These are phyloP conservation scores for Rhizopogon vesiculosus DNA, from an alignment of 768 basidiomycete species.

Conservation along the genomic window DNA sequence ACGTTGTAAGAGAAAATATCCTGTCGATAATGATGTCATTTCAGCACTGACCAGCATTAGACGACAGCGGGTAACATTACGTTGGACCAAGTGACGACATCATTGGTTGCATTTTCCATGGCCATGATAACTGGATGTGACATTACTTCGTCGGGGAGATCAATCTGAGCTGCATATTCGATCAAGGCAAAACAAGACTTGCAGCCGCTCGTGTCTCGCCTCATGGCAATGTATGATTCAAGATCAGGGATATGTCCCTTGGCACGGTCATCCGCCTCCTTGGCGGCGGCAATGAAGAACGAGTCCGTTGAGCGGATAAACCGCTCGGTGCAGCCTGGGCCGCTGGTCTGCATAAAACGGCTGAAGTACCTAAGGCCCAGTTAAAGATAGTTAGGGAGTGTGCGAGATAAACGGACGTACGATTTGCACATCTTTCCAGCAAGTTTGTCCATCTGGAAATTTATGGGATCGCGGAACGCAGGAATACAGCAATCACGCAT, in stretches of 20 bases:
- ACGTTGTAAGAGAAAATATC: slow-evolving; percentile 76
- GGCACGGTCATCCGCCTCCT: slow-evolving; percentile 40
- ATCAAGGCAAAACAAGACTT: slow-evolving; percentile 47
- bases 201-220: slow-evolving; percentile 51
- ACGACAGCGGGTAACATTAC: slow-evolving; percentile 16
- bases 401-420: slow-evolving; percentile 17
- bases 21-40: slow-evolving; percentile 30
- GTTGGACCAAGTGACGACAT: slow-evolving; percentile 48
- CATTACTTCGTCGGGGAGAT: slow-evolving; percentile 50
- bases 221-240: slow-evolving; percentile 48
- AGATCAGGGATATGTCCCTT: slow-evolving; percentile 35
- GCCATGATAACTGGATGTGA: slow-evolving; percentile 44
- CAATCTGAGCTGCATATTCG: slow-evolving; percentile 49
- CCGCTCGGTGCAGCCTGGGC: slow-evolving; percentile 34
- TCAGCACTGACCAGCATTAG: background rate
- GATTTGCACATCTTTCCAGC: slow-evolving; percentile 28
- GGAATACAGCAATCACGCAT: slow-evolving; percentile 26
- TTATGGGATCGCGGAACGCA: slow-evolving; percentile 24
- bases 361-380: slow-evolving; percentile 28
- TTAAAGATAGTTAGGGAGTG: background rate
- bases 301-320: slow-evolving; percentile 37
- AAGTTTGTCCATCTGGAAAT: slow-evolving; percentile 22
- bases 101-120: slow-evolving; percentile 44
- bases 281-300: slow-evolving; percentile 38
- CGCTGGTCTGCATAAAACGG: slow-evolving; percentile 32